These are phyloP conservation scores for Hyphopichia wangnamkhiaoensis DNA, from an alignment of 1,139 yeast species.

Conservation along the genomic window DNA sequence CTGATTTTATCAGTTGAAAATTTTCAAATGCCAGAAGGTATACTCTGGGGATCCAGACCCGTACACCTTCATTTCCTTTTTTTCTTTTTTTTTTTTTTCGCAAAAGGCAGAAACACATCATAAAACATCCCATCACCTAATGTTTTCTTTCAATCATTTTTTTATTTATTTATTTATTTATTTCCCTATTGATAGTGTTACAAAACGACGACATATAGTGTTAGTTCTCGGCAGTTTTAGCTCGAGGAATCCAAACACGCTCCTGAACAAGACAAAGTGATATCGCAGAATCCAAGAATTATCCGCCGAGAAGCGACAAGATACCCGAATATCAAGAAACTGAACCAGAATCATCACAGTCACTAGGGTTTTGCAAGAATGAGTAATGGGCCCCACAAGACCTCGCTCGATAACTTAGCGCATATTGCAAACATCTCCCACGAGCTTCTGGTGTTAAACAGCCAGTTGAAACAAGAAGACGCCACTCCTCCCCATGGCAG, in stretches of 20 bases:
- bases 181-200: too few species aligned
- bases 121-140: background rate
- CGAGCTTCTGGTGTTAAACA: conserved; percentile 35
- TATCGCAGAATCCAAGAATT: too few species aligned
- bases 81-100: too few species aligned
- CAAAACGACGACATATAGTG: too few species aligned
- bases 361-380: too few species aligned
- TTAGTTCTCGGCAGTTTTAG: too few species aligned
- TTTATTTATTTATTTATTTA: too few species aligned
- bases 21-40: background rate
- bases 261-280: too few species aligned
- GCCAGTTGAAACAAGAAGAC: conserved; percentile 21
- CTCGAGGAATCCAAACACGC: too few species aligned
- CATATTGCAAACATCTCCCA: conserved; percentile 50
- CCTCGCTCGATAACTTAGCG: conserved; percentile 42
- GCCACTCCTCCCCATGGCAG: conserved; percentile 2
- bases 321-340: background rate
- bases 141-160: background rate
- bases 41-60: background rate
- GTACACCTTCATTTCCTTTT: background rate
- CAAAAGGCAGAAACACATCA: background rate
- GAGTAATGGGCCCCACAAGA: conserved; percentile 10
- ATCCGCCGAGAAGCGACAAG: too few species aligned
- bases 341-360: background rate
- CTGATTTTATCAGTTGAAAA: background rate